Evolutionary conservation across 139 green algal genomes (phyloP), one percentile per base, ranked within the genome.

Genomic region (Desmodesmus armatus): DNA sequence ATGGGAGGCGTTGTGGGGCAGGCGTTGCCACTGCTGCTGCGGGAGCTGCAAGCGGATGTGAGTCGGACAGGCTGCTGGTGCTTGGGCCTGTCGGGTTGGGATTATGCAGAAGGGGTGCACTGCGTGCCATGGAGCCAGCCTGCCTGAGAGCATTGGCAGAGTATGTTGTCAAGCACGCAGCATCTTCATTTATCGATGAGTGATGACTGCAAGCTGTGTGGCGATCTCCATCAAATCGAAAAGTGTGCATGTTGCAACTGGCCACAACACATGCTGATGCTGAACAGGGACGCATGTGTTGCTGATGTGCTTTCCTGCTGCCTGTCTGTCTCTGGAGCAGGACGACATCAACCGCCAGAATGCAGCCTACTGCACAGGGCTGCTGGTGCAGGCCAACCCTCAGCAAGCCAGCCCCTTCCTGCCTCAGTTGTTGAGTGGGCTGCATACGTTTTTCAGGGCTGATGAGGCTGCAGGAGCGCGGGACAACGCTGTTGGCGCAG

Each of bases 401-500:
- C 65, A 88, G 41, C 55, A 78, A 13, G 44, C 85, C 4, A 47
- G 11, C 0, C 73, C 41, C 6, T 51, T 76, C 70, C 3, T 89
- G 39, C 66, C 71, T 15, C 88, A 92, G 74, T 71, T 94, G 73
- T 88, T 96, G 82, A 89, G 89, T 80, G 91, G 86, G 17, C 86
- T 96, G 29, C 91, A 94, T 75, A 91, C 90, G 37, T 85, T 96
- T 51, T 96, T 97, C 29, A 40, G 65, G n/a, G 37, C 65, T 7
- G 65, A 85, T 2, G 89, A 93, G 62, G 84, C 90, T 9, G 65
- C 77, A 0, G 92, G 89, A 21, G 89, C 90, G 25, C 90, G 89
- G 2, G 94, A 97, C 90, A 97, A 97, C 77, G 94, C 92, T 23
- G 84, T 84, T 2, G 92, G 92, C 37, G 93, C 92, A 49, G 92